Evolutionary conservation across 805 yeast species (phyloP).

Genomic region (Lipomyces lipofer): DNA sequence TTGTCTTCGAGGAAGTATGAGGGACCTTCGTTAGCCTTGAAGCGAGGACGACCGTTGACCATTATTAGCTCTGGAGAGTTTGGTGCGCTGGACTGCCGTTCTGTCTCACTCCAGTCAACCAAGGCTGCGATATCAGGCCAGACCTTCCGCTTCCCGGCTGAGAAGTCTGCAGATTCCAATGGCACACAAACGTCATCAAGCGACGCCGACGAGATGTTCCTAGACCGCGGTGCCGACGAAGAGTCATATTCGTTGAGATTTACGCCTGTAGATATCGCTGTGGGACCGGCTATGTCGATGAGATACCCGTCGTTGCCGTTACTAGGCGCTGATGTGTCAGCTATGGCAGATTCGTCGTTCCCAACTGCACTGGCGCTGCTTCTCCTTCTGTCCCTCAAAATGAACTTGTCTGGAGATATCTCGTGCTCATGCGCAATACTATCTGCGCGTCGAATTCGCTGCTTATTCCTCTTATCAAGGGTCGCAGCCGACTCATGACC

Average conservation of each 20-base stretch:
- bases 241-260: slow-evolving; percentile 1
- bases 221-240: slow-evolving; percentile 13
- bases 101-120: slow-evolving; percentile 75
- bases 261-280: neutral
- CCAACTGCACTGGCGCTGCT: slow-evolving; percentile 1
- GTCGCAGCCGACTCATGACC: neutral
- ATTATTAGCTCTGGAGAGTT: slow-evolving; percentile 57
- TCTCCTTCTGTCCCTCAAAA: slow-evolving; percentile 3
- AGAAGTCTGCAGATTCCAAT: slow-evolving; percentile 48
- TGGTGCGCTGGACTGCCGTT: slow-evolving; percentile 52
- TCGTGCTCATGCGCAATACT: slow-evolving; percentile 16
- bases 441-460: slow-evolving; percentile 11
- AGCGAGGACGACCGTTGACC: slow-evolving; percentile 67
- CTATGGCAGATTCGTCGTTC: neutral
- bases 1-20: slow-evolving; percentile 25
- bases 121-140: slow-evolving; percentile 88
- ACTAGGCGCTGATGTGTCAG: neutral
- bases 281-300: neutral
- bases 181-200: slow-evolving; percentile 93
- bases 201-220: slow-evolving; percentile 49
- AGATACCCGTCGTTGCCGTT: slow-evolving; percentile 2
- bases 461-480: slow-evolving; percentile 15
- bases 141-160: slow-evolving; percentile 37
- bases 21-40: slow-evolving; percentile 39
- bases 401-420: neutral